Percentiles rank a stretch among this genome's conserved stretches.
These are phyloP conservation scores for Epichloe glyceriae DNA, from an alignment of 2,329 filamentous ascomycete species.

Conservation along the genomic window DNA sequence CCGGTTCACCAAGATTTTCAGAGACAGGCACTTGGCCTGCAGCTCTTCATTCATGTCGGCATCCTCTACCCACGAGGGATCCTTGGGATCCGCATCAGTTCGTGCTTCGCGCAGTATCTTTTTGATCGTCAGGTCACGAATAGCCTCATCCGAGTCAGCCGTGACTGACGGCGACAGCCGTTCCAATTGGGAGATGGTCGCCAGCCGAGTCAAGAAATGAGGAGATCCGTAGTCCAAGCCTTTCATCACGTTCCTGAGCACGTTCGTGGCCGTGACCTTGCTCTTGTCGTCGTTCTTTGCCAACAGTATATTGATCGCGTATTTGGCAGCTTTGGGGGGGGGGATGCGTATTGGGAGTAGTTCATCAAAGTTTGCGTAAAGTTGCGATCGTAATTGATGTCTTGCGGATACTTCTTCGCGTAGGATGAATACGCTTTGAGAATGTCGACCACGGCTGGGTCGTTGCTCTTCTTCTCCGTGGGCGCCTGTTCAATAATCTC, in stretches of 20 bases:
- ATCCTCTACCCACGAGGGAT: slow-evolving; percentile 55
- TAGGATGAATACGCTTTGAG: slow-evolving; percentile 91
- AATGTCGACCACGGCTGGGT: slow-evolving; percentile 69
- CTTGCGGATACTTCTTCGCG: slow-evolving; percentile 69
- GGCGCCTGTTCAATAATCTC: slow-evolving; percentile 74
- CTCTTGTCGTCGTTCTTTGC: slow-evolving; percentile 60
- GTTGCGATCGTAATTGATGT: slow-evolving; percentile 69
- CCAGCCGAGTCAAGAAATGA: slow-evolving; percentile 64
- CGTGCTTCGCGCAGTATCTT: slow-evolving; percentile 61
- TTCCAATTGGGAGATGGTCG: slow-evolving; percentile 61
- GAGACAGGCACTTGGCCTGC: slow-evolving; percentile 67
- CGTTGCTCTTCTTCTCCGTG: slow-evolving; percentile 51
- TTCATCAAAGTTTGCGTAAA: slow-evolving; percentile 70
- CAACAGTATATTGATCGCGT: slow-evolving; percentile 83
- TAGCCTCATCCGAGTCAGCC: slow-evolving; percentile 60
- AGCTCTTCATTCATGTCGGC: slow-evolving; percentile 66
- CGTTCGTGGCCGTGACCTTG: slow-evolving; percentile 70
- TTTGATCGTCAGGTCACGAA: slow-evolving; percentile 65
- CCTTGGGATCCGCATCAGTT: slow-evolving; percentile 40
- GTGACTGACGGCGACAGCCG: slow-evolving; percentile 61
- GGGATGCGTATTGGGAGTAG: slow-evolving; percentile 72
- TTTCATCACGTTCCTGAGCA: slow-evolving; percentile 64
- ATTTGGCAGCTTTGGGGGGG: slow-evolving; percentile 73
- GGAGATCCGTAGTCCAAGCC: slow-evolving; percentile 59
- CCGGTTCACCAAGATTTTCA: slow-evolving; percentile 78